Evolutionary conservation across 1,284 basidiomycete species (phyloP).

Genomic region (Sutorius eximius): DNA sequence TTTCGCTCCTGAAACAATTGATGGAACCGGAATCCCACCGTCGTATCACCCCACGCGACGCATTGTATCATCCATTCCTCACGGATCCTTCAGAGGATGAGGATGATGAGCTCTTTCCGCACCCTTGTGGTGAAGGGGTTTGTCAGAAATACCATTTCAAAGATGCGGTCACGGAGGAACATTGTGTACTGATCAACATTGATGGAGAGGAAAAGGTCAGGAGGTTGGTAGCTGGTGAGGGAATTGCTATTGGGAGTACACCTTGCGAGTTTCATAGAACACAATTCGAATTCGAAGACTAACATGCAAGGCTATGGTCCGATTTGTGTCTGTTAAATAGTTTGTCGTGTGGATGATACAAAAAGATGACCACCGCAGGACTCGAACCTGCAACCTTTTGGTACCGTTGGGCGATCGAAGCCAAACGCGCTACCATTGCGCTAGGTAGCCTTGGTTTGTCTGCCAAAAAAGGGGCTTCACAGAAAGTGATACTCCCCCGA

Average conservation of each 20-base stretch:
- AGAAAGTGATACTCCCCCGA: no score
- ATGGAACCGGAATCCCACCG: conserved; percentile 75
- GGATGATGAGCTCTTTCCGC: conserved; percentile 69
- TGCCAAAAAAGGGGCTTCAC: no score
- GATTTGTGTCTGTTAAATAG: not conserved
- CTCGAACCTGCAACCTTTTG: conserved; percentile 89
- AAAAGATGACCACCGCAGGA: conserved; percentile 66
- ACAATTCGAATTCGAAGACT: conserved; percentile 19
- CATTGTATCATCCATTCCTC: conserved; percentile 80
- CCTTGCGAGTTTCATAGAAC: conserved; percentile 68
- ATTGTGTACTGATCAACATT: conserved; percentile 45
- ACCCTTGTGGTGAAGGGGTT: conserved; percentile 61
- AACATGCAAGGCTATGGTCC: not conserved
- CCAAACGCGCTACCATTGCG: conserved; percentile 79
- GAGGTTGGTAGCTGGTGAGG: conserved; percentile 59
- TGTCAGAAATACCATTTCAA: conserved; percentile 59
- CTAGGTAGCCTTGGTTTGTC: conserved; percentile 32
- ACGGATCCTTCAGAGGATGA: conserved; percentile 40
- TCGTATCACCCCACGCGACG: conserved; percentile 73
- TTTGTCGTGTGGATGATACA: not conserved
- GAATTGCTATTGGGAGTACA: conserved; percentile 62
- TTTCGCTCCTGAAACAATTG: conserved; percentile 71
- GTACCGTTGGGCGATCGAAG: conserved; percentile 69
- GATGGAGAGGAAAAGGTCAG: conserved; percentile 39
- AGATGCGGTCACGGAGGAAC: conserved; percentile 57